These are phyloP conservation scores for Lactarius pseudohatsudake DNA, from an alignment of 768 basidiomycete genomes.

Conservation along the genomic window DNA sequence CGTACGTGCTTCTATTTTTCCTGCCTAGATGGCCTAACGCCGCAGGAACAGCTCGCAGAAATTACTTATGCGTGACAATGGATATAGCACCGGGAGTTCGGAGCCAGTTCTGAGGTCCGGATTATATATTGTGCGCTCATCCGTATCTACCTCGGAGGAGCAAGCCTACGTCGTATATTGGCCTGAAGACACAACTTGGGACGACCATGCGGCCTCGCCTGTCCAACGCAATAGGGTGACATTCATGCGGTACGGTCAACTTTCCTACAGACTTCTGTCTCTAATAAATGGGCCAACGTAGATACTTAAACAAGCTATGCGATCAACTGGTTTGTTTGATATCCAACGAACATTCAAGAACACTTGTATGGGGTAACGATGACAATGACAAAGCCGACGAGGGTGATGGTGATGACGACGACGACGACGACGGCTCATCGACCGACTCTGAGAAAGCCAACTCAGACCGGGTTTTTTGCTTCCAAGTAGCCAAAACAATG, in stretches of 20 bases:
- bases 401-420: background rate
- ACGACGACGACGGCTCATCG: conserved; percentile 24
- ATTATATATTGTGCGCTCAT: conserved; percentile 43
- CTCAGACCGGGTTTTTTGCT: conserved; percentile 49
- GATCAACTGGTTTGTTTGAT: conserved; percentile 56
- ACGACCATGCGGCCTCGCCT: conserved; percentile 46
- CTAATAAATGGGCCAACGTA: background rate
- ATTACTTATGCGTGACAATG: conserved; percentile 25
- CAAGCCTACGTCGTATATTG: conserved; percentile 55
- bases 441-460: conserved; percentile 44
- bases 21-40: background rate
- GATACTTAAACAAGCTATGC: conserved; percentile 31
- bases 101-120: conserved; percentile 46
- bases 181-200: conserved; percentile 62
- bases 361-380: conserved; percentile 45
- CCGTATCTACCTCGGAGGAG: conserved; percentile 27
- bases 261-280: background rate
- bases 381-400: conserved; percentile 27
- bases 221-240: conserved; percentile 55
- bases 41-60: conserved; percentile 23
- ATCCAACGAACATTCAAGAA: conserved; percentile 46
- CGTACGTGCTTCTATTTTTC: conserved; percentile 37
- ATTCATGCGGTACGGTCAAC: conserved; percentile 55
- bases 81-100: conserved; percentile 26
- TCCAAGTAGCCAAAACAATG: conserved; percentile 55